Percentiles rank a stretch among this genome's conserved stretches.
Conservation (phyloP, 345 rosid species). For the Diplotaxis tenuifolia region DNA sequence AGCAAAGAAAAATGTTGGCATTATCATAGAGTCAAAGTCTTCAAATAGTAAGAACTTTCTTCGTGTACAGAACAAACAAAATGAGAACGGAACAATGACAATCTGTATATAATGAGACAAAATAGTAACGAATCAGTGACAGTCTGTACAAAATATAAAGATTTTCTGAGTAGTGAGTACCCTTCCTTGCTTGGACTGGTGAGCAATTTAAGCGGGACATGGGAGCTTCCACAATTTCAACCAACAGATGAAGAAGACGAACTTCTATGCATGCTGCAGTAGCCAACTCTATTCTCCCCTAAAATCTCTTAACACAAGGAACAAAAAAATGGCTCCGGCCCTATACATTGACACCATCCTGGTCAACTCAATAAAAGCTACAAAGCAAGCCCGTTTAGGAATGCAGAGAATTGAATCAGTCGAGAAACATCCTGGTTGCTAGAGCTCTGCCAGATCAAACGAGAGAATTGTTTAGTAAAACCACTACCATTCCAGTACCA, state of each 20-base stretch:
- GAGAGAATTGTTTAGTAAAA: not conserved
- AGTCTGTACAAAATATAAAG: conserved; percentile 9
- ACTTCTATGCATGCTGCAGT: not conserved
- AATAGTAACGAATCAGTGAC: too few relatives aligned
- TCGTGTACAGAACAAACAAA: too few relatives aligned
- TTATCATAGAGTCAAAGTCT: conserved; percentile 8
- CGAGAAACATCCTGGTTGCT: conserved; percentile 35
- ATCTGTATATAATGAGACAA: too few relatives aligned
- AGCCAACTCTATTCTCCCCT: not conserved
- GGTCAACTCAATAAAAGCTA: not conserved
- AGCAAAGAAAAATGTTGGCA: not conserved
- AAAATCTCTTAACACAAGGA: not conserved
- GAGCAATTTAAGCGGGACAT: not conserved
- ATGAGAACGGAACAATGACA: too few relatives aligned
- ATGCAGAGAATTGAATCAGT: conserved; percentile 10
- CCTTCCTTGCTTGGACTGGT: conserved; percentile 6
- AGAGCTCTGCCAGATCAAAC: conserved; percentile 33
- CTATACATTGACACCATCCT: too few relatives aligned
- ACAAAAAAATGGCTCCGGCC: too few relatives aligned
- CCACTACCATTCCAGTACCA: too few relatives aligned
- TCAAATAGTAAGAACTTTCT: conserved; percentile 12
- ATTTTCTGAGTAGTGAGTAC: conserved; percentile 2
- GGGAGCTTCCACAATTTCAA: conserved; percentile 10
- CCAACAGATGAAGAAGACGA: conserved; percentile 9
- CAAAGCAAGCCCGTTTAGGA: too few relatives aligned